phyloP scores from a whole-genome alignment of 2,329 filamentous ascomycete genomes.

The Colletotrichum somersetense region DNA sequence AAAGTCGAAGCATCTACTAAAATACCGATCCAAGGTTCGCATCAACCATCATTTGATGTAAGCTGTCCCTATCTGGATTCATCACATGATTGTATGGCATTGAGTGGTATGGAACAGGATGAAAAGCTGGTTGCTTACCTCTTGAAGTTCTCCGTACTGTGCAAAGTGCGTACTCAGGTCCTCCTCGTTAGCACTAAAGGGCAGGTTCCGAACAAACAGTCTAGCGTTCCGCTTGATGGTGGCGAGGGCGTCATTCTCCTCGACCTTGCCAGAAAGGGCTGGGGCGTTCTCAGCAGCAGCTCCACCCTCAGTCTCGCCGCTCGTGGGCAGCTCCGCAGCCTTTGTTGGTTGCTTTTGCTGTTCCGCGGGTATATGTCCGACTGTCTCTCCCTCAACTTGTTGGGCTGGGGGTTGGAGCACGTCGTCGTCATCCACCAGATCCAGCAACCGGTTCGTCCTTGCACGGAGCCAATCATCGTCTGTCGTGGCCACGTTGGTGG shows the following conservation, averaged over 20 bases:
- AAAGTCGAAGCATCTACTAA: slow-evolving; percentile 99
- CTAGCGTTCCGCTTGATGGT: slow-evolving; percentile 79
- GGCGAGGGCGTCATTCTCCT: slow-evolving; percentile 62
- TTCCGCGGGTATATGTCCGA: slow-evolving; percentile 7
- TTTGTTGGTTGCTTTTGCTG: slow-evolving; percentile 40
- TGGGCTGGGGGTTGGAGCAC: slow-evolving; percentile 45
- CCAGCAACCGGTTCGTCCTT: slow-evolving; percentile 86
- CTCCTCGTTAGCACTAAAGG: slow-evolving; percentile 82
- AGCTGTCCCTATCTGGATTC: slow-evolving; percentile 99
- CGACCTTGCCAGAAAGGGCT: slow-evolving; percentile 44
- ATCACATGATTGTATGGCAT: slow-evolving; percentile 70
- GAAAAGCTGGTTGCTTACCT: slow-evolving; percentile 74
- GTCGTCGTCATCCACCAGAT: slow-evolving; percentile 83
- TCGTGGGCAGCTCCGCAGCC: slow-evolving; percentile 37
- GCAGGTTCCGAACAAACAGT: slow-evolving; percentile 89
- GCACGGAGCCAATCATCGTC: slow-evolving; percentile 95
- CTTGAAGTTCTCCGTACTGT: slow-evolving; percentile 81
- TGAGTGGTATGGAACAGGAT: slow-evolving; percentile 35
- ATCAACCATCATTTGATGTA: slow-evolving; percentile 91
- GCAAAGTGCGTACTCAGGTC: slow-evolving; percentile 81
- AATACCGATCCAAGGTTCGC: slow-evolving; percentile 92
- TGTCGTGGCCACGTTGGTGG: slow-evolving; percentile 58
- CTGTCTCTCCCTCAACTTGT: slow-evolving; percentile 41
- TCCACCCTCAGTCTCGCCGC: slow-evolving; percentile 46
- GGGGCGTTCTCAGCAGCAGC: slow-evolving; percentile 43